phyloP scores from a whole-genome alignment of 1,284 basidiomycete species.

The Puccinia triticina region DNA sequence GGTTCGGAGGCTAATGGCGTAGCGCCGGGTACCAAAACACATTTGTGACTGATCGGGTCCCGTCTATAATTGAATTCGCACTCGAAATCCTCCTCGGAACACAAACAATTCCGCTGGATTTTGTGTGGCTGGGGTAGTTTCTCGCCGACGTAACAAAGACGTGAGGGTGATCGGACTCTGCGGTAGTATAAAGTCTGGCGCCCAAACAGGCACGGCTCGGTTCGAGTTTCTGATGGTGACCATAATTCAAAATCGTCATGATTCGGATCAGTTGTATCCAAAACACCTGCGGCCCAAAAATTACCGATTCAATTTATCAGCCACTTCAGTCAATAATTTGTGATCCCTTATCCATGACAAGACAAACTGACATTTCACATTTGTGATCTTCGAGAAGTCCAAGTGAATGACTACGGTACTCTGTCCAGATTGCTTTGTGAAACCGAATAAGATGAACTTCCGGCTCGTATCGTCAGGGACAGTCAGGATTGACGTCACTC shows the following conservation, averaged over 20 bases:
- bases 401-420: conserved; percentile 76
- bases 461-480: conserved; percentile 88
- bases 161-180: conserved; percentile 72
- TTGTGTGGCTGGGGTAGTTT: conserved; percentile 65
- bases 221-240: conserved; percentile 82
- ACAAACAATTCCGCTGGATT: conserved; percentile 73
- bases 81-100: conserved; percentile 78
- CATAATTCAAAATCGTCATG: conserved; percentile 92
- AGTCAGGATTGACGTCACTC: conserved; percentile 78
- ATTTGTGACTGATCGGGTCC: conserved; percentile 68
- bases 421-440: conserved; percentile 65
- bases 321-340: conserved; percentile 43
- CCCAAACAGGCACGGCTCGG: conserved; percentile 80
- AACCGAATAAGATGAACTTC: conserved; percentile 83
- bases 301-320: conserved; percentile 37
- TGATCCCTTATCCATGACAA: conserved; percentile 7
- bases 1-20: conserved; percentile 64
- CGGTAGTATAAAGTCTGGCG: conserved; percentile 86
- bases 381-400: conserved; percentile 81
- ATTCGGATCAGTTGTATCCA: conserved; percentile 71
- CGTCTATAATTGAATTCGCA: conserved; percentile 89
- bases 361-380: conserved; percentile 69
- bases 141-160: conserved; percentile 74
- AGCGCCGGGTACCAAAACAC: conserved; percentile 74
- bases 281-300: conserved; percentile 66